Conservation (phyloP, 345 rosid genomes). For the Aethionema arabicum region DNA sequence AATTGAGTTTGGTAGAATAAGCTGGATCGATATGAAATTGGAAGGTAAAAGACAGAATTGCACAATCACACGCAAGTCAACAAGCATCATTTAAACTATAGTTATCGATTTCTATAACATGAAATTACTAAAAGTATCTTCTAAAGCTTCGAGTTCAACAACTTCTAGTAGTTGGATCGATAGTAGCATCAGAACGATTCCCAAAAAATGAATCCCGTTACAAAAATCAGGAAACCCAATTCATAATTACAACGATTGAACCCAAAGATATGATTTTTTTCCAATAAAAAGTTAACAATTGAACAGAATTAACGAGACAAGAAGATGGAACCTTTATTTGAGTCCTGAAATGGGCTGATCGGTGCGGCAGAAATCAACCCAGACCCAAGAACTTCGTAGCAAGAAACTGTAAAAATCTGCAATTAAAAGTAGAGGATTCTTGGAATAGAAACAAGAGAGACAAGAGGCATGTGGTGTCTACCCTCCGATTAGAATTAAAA, state of each 20-base stretch:
- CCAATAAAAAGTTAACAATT: background rate
- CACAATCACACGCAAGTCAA: background rate
- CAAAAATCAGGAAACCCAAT: background rate
- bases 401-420: slow-evolving; percentile 10
- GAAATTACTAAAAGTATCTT: background rate
- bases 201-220: background rate
- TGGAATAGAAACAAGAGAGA: slow-evolving; percentile 4
- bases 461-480: slow-evolving; percentile 19
- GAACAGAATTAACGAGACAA: background rate
- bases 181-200: slow-evolving; percentile 10
- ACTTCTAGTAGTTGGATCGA: background rate
- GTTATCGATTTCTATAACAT: background rate
- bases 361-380: slow-evolving; percentile 23
- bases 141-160: background rate
- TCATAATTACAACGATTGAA: background rate
- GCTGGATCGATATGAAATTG: background rate
- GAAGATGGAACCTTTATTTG: slow-evolving; percentile 26
- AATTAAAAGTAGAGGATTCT: slow-evolving; percentile 1
- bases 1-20: background rate
- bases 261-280: background rate
- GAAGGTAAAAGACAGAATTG: background rate
- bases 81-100: slow-evolving; percentile 6
- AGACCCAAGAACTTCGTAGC: slow-evolving; percentile 23
- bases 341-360: slow-evolving; percentile 31
- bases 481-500: background rate